phyloP scores from a whole-genome alignment of 1,139 yeast species.

The Pichia sp. region DNA sequence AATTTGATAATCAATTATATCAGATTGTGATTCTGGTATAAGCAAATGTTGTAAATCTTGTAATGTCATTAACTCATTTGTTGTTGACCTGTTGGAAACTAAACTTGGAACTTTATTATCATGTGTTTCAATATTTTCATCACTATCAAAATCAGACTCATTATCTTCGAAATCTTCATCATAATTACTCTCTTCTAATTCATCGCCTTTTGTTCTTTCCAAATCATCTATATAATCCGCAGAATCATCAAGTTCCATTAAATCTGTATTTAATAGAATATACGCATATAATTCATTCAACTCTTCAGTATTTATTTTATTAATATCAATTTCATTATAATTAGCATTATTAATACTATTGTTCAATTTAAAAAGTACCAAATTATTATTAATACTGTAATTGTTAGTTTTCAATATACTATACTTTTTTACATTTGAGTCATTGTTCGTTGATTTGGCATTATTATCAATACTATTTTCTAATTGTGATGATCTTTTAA shows the following conservation, averaged over 20 bases:
- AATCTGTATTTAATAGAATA: conserved; percentile 20
- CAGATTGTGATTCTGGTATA: conserved; percentile 5
- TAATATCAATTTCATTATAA: conserved; percentile 21
- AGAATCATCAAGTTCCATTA: conserved; percentile 43
- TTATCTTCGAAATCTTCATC: conserved; percentile 3
- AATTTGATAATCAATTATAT: conserved; percentile 23
- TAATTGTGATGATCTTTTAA: too few relatives aligned
- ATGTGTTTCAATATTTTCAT: background rate
- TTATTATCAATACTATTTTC: conserved; percentile 14
- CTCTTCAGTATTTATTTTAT: conserved; percentile 28
- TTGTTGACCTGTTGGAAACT: background rate
- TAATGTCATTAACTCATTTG: conserved; percentile 32
- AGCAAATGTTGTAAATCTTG: conserved; percentile 27
- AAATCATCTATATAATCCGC: conserved; percentile 7
- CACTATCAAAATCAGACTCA: conserved; percentile 1
- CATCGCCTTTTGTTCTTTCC: background rate
- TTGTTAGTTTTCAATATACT: conserved; percentile 1
- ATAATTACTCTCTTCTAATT: background rate
- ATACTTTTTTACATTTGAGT: background rate
- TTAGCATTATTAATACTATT: background rate
- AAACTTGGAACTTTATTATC: background rate
- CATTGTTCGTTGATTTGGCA: conserved; percentile 18
- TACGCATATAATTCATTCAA: conserved; percentile 27
- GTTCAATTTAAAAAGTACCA: background rate
- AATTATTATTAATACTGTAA: conserved; percentile 4